Conservation (phyloP, 2,329 filamentous ascomycete species). For the Aspergillus fructus region DNA sequence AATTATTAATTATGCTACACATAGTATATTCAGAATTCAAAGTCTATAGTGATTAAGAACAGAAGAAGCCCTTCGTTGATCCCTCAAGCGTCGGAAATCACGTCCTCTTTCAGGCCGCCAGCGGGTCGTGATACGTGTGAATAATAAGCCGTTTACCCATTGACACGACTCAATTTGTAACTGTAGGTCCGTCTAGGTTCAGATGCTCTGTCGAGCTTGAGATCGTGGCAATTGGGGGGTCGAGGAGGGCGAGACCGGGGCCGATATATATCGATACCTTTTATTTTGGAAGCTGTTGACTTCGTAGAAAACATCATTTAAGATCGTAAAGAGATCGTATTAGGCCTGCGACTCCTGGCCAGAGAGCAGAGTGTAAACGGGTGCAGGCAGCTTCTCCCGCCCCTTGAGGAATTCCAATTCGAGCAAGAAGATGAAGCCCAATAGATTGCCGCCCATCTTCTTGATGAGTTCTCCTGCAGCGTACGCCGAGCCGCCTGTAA, state of each 20-base stretch:
- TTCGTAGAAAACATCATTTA: constrained; percentile 7
- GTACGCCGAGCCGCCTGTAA: constrained; percentile 79
- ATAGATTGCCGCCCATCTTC: constrained; percentile 78
- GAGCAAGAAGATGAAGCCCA: constrained; percentile 93
- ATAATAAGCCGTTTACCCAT: constrained; percentile 18
- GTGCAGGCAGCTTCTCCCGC: constrained; percentile 80
- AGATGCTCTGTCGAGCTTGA: constrained; percentile 4
- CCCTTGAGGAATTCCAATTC: constrained; percentile 93
- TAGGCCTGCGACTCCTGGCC: constrained; percentile 50
- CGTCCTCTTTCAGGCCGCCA: constrained; percentile 2
- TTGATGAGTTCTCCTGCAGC: constrained; percentile 84
- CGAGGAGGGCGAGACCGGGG: background rate
- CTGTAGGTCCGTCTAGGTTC: background rate
- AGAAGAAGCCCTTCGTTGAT: constrained; percentile 1
- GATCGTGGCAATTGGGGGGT: background rate
- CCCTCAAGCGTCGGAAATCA: constrained; percentile 1
- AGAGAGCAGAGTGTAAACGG: constrained; percentile 78
- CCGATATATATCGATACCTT: constrained; percentile 8
- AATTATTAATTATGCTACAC: constrained; percentile 2
- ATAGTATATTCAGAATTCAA: constrained; percentile 4
- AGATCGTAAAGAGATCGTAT: constrained; percentile 7
- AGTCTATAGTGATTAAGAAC: constrained; percentile 8
- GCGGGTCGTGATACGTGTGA: constrained; percentile 32
- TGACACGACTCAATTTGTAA: constrained; percentile 6
- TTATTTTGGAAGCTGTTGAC: constrained; percentile 2